Base-by-base conservation (phyloP, 2,329 filamentous ascomycete genomes). In the Penicillium sp. region DNA sequence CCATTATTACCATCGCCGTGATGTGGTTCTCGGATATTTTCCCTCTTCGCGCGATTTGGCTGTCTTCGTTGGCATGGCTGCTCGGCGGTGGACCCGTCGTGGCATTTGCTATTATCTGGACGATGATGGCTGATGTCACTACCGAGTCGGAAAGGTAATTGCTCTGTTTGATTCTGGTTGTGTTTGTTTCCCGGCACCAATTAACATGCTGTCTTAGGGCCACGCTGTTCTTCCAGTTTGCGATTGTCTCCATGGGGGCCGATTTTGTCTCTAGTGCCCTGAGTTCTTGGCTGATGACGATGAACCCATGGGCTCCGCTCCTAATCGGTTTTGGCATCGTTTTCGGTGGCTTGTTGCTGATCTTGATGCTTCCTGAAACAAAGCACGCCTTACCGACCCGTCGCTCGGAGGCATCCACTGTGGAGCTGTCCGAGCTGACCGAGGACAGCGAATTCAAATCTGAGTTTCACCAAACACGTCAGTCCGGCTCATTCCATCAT, bases 61-160 rank as follows among this genome's bases (percentile, higher is more conserved):
- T 73, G 13, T 72, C 72, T 0, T 71, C 68, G 5, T 51, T 67
- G 17, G 67, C 72, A 20, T 69, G 65, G 51, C 39, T 75, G 19
- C 57, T 75, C 17, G 72, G 72, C 2, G 74, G 73, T 25, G 73
- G 73, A 0, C 62, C 68, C 5, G 67, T 73, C 9, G 72, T 75
- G 3, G 63, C 69, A 2, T 62, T 68, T 45, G 70, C 73, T 2
- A 65, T 75, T 21, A 64, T 70, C 39, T 65, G 72, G 54, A 75
- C 73, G 6, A 74, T 76, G 69, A 64, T 76, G 48, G 64, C 72
- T 0, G 74, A 77, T 49, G 67, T 76, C n/a, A 69, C 67, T 5
- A 71, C 66, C 1, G 64, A 72, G 3, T 65, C 69, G 14, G 65
- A 71, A 53, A 64, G 72, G 66, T 62, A 51, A 19, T 35, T 14